A percentile compares a stretch with the other conserved stretches of the same genome.
These are phyloP conservation scores for Leccinum aurantiacum DNA, from an alignment of 768 basidiomycete genomes.

Conservation along the genomic window DNA sequence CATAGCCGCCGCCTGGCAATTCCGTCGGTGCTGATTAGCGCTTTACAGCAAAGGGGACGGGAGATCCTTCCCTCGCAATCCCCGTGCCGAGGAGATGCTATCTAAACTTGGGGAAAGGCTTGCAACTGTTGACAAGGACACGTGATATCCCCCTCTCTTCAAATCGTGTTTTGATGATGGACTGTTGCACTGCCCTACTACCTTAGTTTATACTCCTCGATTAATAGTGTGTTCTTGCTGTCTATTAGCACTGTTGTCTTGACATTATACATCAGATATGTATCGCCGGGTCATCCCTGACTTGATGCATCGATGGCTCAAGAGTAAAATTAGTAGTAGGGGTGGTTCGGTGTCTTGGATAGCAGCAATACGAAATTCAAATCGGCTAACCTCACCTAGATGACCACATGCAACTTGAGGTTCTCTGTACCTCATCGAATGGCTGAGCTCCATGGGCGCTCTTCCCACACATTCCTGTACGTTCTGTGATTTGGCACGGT, in stretches of 20 bases:
- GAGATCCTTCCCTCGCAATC: slow-evolving; percentile 64
- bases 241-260: slow-evolving; percentile 7
- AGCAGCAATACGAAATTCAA: background rate
- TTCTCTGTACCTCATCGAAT: too few species aligned
- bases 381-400: background rate
- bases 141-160: slow-evolving; percentile 21
- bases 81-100: slow-evolving; percentile 63
- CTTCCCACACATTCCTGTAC: too few species aligned
- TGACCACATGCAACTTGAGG: background rate
- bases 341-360: background rate
- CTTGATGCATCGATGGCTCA: background rate
- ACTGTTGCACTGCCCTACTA: background rate
- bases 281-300: background rate
- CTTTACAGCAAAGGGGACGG: slow-evolving; percentile 62
- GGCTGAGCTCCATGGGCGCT: too few species aligned
- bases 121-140: slow-evolving; percentile 53
- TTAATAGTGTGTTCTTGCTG: slow-evolving; percentile 7
- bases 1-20: background rate
- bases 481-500: too few species aligned
- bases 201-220: background rate
- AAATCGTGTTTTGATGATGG: background rate
- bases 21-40: slow-evolving; percentile 1
- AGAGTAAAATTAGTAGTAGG: background rate
- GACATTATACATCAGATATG: slow-evolving; percentile 2
- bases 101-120: slow-evolving; percentile 63